Evolutionary conservation across 345 rosid genomes (phyloP), one percentile per base, ranked within the genome.

Genomic region (Eucalyptus melliodora): DNA sequence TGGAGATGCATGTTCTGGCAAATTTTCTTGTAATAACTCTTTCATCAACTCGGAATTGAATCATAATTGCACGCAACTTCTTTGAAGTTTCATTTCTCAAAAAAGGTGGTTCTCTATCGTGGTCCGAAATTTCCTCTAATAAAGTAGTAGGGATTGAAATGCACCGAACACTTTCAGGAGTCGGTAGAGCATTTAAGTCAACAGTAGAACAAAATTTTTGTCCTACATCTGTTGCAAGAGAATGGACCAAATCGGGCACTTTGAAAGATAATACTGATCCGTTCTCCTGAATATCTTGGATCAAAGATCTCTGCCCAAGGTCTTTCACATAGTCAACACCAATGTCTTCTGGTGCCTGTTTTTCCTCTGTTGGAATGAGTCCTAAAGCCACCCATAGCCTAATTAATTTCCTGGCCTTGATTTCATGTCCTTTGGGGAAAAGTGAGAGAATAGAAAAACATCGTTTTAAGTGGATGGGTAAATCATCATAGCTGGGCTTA

Each of bases 361-460:
- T 37, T 34, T 37, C 15, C 45, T 21, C 1, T 72, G 26, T 72
- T 19, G 27, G 23, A 37, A 9, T 37, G 45, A 72, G 45, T 37
- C 82, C 82, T 72, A 72, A 19, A 72, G 82, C 82, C 45, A 72
- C 23, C 82, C 82, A 37, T 34, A 9, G 45, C 45, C 82, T 37
- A 37, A 4, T 34, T 72, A 72, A 37, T 37, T 19, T 3, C 44
- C 3, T 0, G 5, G 27, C 44, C 8, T 37, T 0, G 2, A 72
- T 72, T 9, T 34, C 0, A 0, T 10, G 5, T 72, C 82, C 45
- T 72, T 3, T 72, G 26, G 82, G 45, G 27, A 37, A 19, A 72
- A 72, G 45, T 19, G 82, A 5, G 4, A 72, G 2, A 40, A 34
- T 72, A 37, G 45, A 21, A 72, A 77, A 37, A 37, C 83, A 77